These are phyloP conservation scores for Cercospora janseana DNA, from an alignment of 2,329 filamentous ascomycete species.

Conservation along the genomic window DNA sequence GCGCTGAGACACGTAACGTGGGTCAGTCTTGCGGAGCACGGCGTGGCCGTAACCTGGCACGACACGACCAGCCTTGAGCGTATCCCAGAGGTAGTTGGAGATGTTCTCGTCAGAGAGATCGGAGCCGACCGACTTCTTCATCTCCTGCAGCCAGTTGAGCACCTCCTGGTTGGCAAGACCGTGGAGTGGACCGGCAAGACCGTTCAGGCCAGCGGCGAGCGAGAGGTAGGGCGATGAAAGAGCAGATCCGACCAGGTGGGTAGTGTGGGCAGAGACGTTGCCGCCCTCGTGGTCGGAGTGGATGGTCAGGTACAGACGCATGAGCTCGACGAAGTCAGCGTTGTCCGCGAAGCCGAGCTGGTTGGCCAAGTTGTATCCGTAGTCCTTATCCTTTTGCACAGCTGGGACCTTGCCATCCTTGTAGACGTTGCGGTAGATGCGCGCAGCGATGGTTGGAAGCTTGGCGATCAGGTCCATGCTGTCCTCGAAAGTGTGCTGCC, in stretches of 20 bases:
- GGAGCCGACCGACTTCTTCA: constrained; percentile 92
- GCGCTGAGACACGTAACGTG: constrained; percentile 97
- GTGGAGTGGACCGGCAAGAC: constrained; percentile 96
- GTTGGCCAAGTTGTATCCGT: constrained; percentile 99
- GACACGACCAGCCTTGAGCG: constrained; percentile 91
- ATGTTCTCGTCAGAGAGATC: constrained; percentile 95
- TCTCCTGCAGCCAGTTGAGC: constrained; percentile 97
- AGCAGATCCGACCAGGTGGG: constrained; percentile 93
- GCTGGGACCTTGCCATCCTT: constrained; percentile 98
- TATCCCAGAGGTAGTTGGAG: constrained; percentile 98
- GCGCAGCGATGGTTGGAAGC: constrained; percentile 94
- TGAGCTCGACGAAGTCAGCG: constrained; percentile 94
- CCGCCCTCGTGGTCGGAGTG: constrained; percentile 99
- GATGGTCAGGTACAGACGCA: constrained; percentile 99
- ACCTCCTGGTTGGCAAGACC: constrained; percentile 99
- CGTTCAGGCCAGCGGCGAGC: constrained; percentile 92
- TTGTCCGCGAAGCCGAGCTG: constrained; percentile 96
- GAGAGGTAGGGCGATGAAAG: constrained; percentile 98
- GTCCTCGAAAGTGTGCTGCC: constrained; percentile 98
- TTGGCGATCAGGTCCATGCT: constrained; percentile 99
- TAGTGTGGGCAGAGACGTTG: constrained; percentile 97
- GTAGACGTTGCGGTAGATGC: constrained; percentile 99
- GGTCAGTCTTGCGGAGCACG: constrained; percentile 99
- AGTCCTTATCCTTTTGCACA: constrained; percentile 98
- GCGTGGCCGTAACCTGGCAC: constrained; percentile 98